Conservation (phyloP, 2,329 filamentous ascomycete species). For the Verticillium alfalfae region DNA sequence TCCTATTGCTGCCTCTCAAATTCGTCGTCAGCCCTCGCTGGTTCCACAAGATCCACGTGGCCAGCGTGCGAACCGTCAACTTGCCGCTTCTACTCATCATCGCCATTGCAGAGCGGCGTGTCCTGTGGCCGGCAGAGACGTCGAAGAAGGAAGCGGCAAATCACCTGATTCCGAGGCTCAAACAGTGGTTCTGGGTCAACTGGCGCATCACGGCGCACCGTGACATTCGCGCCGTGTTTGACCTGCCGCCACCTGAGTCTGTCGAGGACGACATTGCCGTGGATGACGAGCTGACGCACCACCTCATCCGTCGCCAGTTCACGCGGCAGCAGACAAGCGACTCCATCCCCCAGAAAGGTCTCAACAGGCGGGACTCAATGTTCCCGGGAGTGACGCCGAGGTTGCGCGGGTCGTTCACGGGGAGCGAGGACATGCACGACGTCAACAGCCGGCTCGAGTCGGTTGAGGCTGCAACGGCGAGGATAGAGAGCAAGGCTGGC, state of each 20-base stretch:
- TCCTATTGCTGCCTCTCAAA: constrained; percentile 70
- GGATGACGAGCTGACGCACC: constrained; percentile 53
- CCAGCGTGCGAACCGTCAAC: constrained; percentile 68
- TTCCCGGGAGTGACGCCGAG: constrained; percentile 48
- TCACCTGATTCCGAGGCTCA: constrained; percentile 10
- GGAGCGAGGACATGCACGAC: constrained; percentile 38
- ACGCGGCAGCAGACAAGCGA: constrained; percentile 37
- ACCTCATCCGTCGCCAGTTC: constrained; percentile 54
- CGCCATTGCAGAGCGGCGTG: constrained; percentile 62
- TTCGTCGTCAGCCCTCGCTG: constrained; percentile 73
- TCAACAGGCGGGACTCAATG: constrained; percentile 50
- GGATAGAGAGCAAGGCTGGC: constrained; percentile 43
- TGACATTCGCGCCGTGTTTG: constrained; percentile 68
- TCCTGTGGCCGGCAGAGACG: constrained; percentile 49
- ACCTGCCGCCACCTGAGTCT: constrained; percentile 60
- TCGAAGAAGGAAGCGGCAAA: constrained; percentile 11
- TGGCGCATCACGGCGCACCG: constrained; percentile 66
- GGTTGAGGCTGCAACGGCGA: constrained; percentile 43
- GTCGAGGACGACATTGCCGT: constrained; percentile 52
- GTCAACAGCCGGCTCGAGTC: constrained; percentile 37
- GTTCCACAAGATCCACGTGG: constrained; percentile 88
- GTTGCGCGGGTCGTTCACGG: constrained; percentile 41
- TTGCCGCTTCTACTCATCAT: constrained; percentile 69
- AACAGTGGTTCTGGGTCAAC: constrained; percentile 58
- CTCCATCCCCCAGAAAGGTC: constrained; percentile 19